Base-by-base conservation (phyloP, 208 protist genomes). In the Trypanosoma conorhini region DNA sequence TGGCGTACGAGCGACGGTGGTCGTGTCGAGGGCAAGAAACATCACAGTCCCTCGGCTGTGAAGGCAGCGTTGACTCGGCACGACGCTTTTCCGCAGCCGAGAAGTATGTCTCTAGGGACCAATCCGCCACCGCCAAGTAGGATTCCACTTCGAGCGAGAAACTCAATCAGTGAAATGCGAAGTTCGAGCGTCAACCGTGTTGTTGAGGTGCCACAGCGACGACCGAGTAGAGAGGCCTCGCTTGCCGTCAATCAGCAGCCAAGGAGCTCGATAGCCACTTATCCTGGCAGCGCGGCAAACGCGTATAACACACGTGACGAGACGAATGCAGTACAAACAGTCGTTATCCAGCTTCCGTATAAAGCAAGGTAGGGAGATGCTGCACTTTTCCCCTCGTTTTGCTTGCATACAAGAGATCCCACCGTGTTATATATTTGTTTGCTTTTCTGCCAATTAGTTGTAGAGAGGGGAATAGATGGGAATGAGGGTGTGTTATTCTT, bases 1-100 rank as follows among this genome's bases (percentile, higher is more conserved):
- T 94, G 88, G 86, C 82, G 81, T 67, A 91, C 85, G 0, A 79
- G 83, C 58, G 82, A 70, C 65, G 69, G 77, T 17, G 85, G 76
- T 28, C 67, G 42, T 52, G 81, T 94, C 28, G 68, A 78, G n/a
- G 56, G 79, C 21, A 77, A 71, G 24, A 70, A 72, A 48, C 56
- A 60, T 48, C 26, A 62, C 21, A 38, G 26, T 12, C 46, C 61
- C 19, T 54, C 62, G n/a, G 8, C 52, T 13, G 28, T 44, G 31
- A 35, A 60, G 52, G 60, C 50, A 40, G 28, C 19, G 17, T 46
- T 65, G 28, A 62, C 0, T 24, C 22, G 35, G 3, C n/a, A 54
- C 3, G 28, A 5, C 57, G 46, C 56, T 40, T 40, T 55, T 66
- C 30, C 52, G n/a, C 54, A 22, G 38, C 26, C 38, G 56, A 0